These are phyloP conservation scores for Amylostereum areolatum DNA, from an alignment of 1,284 basidiomycete genomes.

Conservation along the genomic window DNA sequence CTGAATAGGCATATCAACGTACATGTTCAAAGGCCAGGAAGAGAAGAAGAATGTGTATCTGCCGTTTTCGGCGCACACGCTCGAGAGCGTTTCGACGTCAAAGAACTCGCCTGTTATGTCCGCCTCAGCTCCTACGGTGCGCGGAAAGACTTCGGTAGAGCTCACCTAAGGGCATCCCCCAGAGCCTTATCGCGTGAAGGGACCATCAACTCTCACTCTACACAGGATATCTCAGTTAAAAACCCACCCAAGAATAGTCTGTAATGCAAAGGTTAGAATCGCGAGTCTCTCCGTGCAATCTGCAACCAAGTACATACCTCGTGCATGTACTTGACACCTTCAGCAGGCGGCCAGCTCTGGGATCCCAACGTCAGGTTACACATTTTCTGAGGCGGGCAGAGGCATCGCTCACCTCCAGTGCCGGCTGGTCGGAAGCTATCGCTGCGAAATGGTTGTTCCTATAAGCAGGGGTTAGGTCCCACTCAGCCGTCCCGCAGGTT, in stretches of 20 bases:
- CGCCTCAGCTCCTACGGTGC: not conserved
- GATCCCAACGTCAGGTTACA: not conserved
- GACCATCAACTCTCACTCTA: constrained; percentile 2
- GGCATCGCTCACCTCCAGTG: constrained; percentile 46
- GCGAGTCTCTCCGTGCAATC: no score
- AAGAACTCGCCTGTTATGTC: constrained; percentile 53
- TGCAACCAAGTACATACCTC: constrained; percentile 32
- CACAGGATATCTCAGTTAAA: not conserved
- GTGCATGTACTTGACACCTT: constrained; percentile 44
- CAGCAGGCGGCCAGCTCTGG: constrained; percentile 51
- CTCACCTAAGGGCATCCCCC: constrained; percentile 67
- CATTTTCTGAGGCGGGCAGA: not conserved
- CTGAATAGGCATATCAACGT: constrained; percentile 18
- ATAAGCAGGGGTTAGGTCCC: constrained; percentile 6
- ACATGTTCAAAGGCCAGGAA: constrained; percentile 71
- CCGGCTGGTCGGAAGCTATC: constrained; percentile 68
- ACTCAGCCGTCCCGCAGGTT: not conserved
- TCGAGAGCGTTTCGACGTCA: constrained; percentile 57
- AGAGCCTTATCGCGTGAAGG: constrained; percentile 34
- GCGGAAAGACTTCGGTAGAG: not conserved
- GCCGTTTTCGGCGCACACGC: constrained; percentile 47
- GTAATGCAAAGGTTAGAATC: not conserved
- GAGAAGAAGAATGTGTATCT: constrained; percentile 70
- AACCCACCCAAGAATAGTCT: constrained; percentile 59
- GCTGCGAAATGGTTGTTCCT: constrained; percentile 79